phyloP scores from a whole-genome alignment of 2,329 filamentous ascomycete genomes.

The Aspergillus ustus region DNA sequence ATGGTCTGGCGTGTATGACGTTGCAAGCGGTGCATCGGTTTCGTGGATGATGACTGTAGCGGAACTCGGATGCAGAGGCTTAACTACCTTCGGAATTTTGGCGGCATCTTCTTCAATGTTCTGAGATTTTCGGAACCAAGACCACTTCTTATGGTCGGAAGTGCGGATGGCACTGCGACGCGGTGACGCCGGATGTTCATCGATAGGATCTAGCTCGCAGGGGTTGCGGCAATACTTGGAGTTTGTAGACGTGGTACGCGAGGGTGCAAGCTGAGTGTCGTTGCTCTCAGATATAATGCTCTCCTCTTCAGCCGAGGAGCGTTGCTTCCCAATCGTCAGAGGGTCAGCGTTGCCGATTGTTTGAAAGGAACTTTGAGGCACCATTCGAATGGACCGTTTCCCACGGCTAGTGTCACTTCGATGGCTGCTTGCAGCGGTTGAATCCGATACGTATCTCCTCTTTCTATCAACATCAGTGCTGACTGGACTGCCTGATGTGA shows the following conservation, averaged over 20 bases:
- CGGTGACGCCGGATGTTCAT: slow-evolving; percentile 45
- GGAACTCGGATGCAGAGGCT: slow-evolving; percentile 31
- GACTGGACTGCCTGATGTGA: background rate
- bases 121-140: slow-evolving; percentile 49
- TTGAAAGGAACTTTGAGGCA: slow-evolving; percentile 56
- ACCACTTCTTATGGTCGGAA: slow-evolving; percentile 49
- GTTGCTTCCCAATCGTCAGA: slow-evolving; percentile 59
- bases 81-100: slow-evolving; percentile 28
- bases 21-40: slow-evolving; percentile 22
- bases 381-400: slow-evolving; percentile 60
- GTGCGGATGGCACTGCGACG: slow-evolving; percentile 28
- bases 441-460: slow-evolving; percentile 15
- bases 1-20: slow-evolving; percentile 15
- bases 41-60: slow-evolving; percentile 34
- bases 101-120: slow-evolving; percentile 30
- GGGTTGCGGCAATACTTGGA: slow-evolving; percentile 34
- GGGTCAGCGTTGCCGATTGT: slow-evolving; percentile 54
- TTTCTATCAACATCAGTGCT: background rate
- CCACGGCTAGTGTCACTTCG: slow-evolving; percentile 22
- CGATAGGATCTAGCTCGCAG: slow-evolving; percentile 47
- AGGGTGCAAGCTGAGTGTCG: background rate
- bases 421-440: slow-evolving; percentile 11
- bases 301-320: background rate
- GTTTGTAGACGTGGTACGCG: slow-evolving; percentile 23
- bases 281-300: slow-evolving; percentile 4